phyloP scores from a whole-genome alignment of 2,329 filamentous ascomycete species.

The Ilyonectria mors-panacis region DNA sequence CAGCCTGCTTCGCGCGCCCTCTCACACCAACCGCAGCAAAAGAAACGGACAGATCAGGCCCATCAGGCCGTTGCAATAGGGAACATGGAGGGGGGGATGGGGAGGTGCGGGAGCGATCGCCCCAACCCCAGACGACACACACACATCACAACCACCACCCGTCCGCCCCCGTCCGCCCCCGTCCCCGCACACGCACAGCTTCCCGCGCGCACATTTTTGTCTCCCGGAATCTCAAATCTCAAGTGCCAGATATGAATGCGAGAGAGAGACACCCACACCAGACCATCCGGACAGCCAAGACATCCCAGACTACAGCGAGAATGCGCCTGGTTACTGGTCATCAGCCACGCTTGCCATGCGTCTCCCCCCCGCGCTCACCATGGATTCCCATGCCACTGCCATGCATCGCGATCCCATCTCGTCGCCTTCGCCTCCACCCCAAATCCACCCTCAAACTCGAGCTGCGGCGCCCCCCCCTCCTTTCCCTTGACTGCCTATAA shows the following conservation, averaged over 20 bases:
- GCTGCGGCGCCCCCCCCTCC: neutral
- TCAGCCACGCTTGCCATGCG: constrained; percentile 32
- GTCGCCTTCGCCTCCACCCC: constrained; percentile 31
- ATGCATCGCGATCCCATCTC: constrained; percentile 39
- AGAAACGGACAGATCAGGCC: constrained; percentile 17
- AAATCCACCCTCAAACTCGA: constrained; percentile 23
- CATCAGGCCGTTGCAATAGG: constrained; percentile 17
- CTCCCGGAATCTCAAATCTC: constrained; percentile 24
- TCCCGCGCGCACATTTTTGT: constrained; percentile 40
- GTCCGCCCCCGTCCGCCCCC: constrained; percentile 13
- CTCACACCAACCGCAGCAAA: constrained; percentile 15
- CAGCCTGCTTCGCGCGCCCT: constrained; percentile 1
- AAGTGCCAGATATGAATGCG: constrained; percentile 10
- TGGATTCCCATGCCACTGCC: constrained; percentile 39
- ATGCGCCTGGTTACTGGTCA: constrained; percentile 30
- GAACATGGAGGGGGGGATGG: constrained; percentile 20
- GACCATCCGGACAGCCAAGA: neutral
- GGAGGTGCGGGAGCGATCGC: constrained; percentile 55
- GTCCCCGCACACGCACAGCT: constrained; percentile 40
- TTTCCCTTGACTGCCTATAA: constrained; percentile 25
- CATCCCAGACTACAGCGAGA: neutral
- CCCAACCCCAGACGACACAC: constrained; percentile 50
- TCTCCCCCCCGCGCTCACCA: constrained; percentile 25
- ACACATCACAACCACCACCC: constrained; percentile 30
- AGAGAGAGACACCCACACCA: constrained; percentile 26